These are phyloP conservation scores for Phytopythium kandeliae DNA, from an alignment of 352 stramenopile genomes.

Conservation along the genomic window DNA sequence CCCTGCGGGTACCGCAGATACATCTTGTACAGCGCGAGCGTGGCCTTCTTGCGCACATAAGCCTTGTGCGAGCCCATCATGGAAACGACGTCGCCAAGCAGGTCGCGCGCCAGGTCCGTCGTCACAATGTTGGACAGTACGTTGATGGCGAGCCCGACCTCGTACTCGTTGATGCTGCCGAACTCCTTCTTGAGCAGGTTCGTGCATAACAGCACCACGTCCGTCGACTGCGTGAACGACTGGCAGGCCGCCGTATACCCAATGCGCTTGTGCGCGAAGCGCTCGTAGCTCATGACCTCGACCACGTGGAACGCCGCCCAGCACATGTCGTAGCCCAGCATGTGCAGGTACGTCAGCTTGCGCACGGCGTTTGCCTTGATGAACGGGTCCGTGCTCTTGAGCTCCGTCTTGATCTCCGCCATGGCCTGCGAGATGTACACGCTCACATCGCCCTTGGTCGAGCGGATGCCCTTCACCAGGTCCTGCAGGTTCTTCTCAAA, in stretches of 20 bases:
- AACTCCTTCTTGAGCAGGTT: slow-evolving; percentile 99
- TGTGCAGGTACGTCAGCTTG: slow-evolving; percentile 97
- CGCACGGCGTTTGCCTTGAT: slow-evolving; percentile 96
- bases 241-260: slow-evolving; percentile 95
- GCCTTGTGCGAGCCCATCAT: slow-evolving; percentile 93
- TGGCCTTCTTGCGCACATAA: slow-evolving; percentile 98
- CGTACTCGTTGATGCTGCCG: slow-evolving; percentile 89
- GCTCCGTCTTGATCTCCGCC: slow-evolving; percentile 97
- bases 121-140: slow-evolving; percentile 99
- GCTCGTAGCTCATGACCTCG: slow-evolving; percentile 96
- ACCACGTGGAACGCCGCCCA: slow-evolving; percentile 98
- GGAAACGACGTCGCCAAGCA: slow-evolving; percentile 87
- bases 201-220: slow-evolving; percentile 98
- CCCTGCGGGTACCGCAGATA: slow-evolving; percentile 98
- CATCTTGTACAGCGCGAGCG: slow-evolving; percentile 98
- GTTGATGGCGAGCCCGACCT: slow-evolving; percentile 97
- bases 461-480: slow-evolving; percentile 98
- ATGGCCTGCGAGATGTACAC: slow-evolving; percentile 97
- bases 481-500: slow-evolving; percentile 99
- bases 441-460: slow-evolving; percentile 93
- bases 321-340: slow-evolving; percentile 98
- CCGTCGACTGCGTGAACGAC: slow-evolving; percentile 95
- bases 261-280: slow-evolving; percentile 96
- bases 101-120: slow-evolving; percentile 92
- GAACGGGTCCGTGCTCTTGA: slow-evolving; percentile 95